Base-by-base conservation (phyloP, 2,329 filamentous ascomycete species). In the Pseudophaeomoniella oleicola region DNA sequence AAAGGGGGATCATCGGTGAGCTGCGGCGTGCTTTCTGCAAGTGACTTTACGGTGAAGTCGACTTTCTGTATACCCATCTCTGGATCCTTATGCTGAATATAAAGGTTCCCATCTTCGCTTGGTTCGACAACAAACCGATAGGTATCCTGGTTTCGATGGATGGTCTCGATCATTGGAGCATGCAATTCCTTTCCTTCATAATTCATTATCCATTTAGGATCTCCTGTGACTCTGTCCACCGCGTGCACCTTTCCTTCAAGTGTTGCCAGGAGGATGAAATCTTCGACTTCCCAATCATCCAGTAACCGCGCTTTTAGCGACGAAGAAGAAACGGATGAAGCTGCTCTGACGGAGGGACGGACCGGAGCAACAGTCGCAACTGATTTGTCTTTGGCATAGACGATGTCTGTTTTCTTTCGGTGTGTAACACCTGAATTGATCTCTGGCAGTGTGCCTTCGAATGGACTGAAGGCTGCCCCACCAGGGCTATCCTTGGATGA, bases 211-310 rank as follows among this genome's bases (percentile, higher is more conserved):
- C 90, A 96, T 55, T 78, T 80, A 49, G 81, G 71, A 44, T 78
- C 71, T 49, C 90, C 90, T 36, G 81, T 90, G 56, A 79, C 81
- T 52, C 90, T 76, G 65, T 94, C 85, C 59, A 78, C 78, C 57
- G 88, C 87, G 65, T 94, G 83, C 53, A 96, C 75, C 58, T 85
- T 83, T 71, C 90, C 90, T 71, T 96, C 87, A 75, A 96, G 83
- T 74, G 90, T 96, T 83, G 90, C 88, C 81, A 98, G 71, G 70
- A 98, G 84, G 67, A 96, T 83, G 75, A 94, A 93, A 71, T 96
- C 87, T 83, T 96, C 88, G 66, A 94, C 87, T 81, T 94, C 85
- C 88, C 88, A 96, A 67, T 94, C 88, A 75, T 87, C 81, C 74
- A 96, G 71, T 71, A 81, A 92, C 77, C 88, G 87, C 87, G 86